These are phyloP conservation scores for Kipferlia bialata DNA, from an alignment of 78 protist species.

Conservation along the genomic window DNA sequence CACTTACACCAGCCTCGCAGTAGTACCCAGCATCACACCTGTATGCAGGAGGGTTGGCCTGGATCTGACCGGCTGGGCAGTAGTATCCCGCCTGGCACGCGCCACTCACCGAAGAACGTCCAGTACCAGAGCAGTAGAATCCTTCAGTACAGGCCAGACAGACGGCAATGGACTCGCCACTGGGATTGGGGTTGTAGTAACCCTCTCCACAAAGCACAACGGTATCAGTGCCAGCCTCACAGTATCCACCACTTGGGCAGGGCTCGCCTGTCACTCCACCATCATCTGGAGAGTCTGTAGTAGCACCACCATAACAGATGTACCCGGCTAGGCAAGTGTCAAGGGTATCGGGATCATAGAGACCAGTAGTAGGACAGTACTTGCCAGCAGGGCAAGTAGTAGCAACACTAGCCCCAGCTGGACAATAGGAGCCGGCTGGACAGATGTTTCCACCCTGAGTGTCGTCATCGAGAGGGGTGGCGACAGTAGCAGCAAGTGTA, in stretches of 20 bases:
- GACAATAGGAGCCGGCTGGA: slow-evolving; percentile 34
- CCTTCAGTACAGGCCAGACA: slow-evolving; percentile 27
- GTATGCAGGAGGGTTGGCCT: not conserved
- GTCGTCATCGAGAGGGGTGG: slow-evolving; percentile 19
- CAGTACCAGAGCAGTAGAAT: slow-evolving; percentile 13
- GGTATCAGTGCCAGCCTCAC: not conserved
- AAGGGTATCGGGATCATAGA: too few species aligned
- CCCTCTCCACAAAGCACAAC: not conserved
- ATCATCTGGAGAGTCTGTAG: not conserved
- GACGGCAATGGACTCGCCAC: too few species aligned
- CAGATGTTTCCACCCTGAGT: slow-evolving; percentile 29
- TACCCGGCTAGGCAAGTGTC: slow-evolving; percentile 8
- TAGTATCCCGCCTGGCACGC: slow-evolving; percentile 16
- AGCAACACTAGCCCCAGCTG: slow-evolving; percentile 10
- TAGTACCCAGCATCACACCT: slow-evolving; percentile 19
- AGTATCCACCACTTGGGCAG: not conserved
- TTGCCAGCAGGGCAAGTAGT: slow-evolving; percentile 15
- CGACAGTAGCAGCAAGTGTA: not conserved
- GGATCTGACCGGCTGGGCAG: slow-evolving; percentile 21
- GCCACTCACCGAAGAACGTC: not conserved
- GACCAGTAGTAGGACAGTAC: slow-evolving; percentile 26
- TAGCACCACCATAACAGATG: not conserved
- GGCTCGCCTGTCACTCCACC: not conserved
- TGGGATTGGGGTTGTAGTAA: too few species aligned
- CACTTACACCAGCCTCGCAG: slow-evolving; percentile 20